Evolutionary conservation across 768 basidiomycete species (phyloP).

Genomic region (Pleurotus eryngii): DNA sequence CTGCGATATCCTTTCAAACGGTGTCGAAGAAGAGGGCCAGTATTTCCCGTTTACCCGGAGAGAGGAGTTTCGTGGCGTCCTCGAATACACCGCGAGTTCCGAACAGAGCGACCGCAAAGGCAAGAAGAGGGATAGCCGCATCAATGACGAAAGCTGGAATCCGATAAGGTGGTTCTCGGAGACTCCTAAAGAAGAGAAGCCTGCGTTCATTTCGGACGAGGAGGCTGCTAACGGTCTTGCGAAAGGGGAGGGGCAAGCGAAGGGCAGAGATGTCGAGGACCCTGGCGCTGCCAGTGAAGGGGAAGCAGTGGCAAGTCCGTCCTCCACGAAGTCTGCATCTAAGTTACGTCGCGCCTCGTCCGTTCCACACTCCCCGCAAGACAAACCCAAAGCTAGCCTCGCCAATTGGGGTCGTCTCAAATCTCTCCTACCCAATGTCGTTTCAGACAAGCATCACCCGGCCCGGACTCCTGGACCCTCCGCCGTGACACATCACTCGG

Average conservation of each 20-base stretch:
- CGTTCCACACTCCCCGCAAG: constrained; percentile 23
- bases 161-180: constrained; percentile 54
- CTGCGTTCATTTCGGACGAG: constrained; percentile 28
- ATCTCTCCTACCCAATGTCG: constrained; percentile 59
- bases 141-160: constrained; percentile 51
- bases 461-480: constrained; percentile 38
- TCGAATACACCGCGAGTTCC: constrained; percentile 43
- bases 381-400: constrained; percentile 21
- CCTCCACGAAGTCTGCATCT: not conserved
- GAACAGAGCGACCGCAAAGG: constrained; percentile 51
- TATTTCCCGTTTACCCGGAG: constrained; percentile 28
- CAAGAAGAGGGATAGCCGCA: constrained; percentile 46
- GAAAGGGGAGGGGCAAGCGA: too few species aligned
- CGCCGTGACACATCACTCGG: constrained; percentile 46
- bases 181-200: constrained; percentile 45
- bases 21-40: constrained; percentile 31
- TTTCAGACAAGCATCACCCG: constrained; percentile 25
- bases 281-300: not conserved
- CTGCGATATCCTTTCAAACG: constrained; percentile 24
- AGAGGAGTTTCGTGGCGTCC: constrained; percentile 56
- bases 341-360: constrained; percentile 30
- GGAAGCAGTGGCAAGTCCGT: not conserved
- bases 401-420: constrained; percentile 65
- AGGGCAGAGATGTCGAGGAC: not conserved
- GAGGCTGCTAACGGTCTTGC: not conserved